Percentiles rank a stretch among this genome's conserved stretches.
phyloP scores from a whole-genome alignment of 352 stramenopile species.

The Phytophthora brassicae region DNA sequence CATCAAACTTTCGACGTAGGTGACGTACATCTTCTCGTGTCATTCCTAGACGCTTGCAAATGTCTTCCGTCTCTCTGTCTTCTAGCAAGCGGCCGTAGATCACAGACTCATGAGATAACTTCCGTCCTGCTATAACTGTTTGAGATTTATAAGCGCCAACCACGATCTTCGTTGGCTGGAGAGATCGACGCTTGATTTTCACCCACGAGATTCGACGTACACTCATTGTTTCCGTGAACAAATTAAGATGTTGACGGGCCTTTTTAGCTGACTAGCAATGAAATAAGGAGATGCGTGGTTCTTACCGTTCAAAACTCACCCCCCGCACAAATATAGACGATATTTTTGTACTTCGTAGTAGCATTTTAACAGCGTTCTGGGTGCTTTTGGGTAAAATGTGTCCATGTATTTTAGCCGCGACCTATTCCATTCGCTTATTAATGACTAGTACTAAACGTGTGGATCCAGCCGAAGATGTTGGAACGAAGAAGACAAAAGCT shows the following conservation, averaged over 20 bases:
- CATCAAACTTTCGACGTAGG: conserved; percentile 41
- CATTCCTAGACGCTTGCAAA: conserved; percentile 45
- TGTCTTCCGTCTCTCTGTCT: conserved; percentile 24
- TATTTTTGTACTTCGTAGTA: too few relatives aligned
- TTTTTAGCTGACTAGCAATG: too few relatives aligned
- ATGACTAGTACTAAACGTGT: conserved; percentile 10
- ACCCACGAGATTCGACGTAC: conserved; percentile 18
- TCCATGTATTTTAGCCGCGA: conserved; percentile 10
- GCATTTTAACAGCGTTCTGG: not conserved
- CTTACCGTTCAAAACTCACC: not conserved
- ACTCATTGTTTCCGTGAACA: conserved; percentile 15
- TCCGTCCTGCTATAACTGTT: not conserved
- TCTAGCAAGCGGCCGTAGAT: conserved; percentile 26
- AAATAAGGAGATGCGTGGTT: conserved; percentile 2
- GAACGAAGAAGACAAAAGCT: not conserved
- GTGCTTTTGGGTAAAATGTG: too few relatives aligned
- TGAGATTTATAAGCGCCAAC: conserved; percentile 2
- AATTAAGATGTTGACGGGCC: too few relatives aligned
- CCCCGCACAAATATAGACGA: conserved; percentile 14
- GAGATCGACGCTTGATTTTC: conserved; percentile 19
- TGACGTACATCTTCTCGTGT: conserved; percentile 29
- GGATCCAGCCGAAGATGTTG: conserved; percentile 4
- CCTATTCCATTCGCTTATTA: conserved; percentile 1
- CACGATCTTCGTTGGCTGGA: conserved; percentile 24
- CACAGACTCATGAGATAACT: conserved; percentile 11